Evolutionary conservation across 371 early-diverging fungal genomes (phyloP).

Genomic region (Zopfochytrium polystomum): DNA sequence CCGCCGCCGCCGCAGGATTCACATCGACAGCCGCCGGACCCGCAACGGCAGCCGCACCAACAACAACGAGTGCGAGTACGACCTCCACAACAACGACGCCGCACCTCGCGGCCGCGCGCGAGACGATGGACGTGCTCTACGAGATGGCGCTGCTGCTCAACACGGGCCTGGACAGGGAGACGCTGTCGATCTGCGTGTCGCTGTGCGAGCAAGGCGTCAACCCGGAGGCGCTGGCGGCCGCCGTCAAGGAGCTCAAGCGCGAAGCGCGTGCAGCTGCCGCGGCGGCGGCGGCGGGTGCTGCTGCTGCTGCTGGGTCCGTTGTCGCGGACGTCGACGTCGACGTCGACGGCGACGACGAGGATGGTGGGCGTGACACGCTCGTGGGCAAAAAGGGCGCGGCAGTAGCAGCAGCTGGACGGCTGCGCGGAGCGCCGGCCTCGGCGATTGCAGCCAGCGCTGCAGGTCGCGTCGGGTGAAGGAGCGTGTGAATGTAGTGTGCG

Average conservation of each 20-base stretch:
- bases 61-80: too few species aligned
- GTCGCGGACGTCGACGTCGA: background rate
- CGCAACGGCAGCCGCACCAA: too few species aligned
- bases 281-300: background rate
- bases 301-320: background rate
- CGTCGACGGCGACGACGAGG: background rate
- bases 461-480: too few species aligned
- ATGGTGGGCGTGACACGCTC: background rate
- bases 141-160: constrained; percentile 68
- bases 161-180: constrained; percentile 70
- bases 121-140: constrained; percentile 52
- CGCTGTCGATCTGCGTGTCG: constrained; percentile 66
- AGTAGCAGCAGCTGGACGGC: too few species aligned
- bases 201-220: constrained; percentile 75
- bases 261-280: constrained; percentile 25
- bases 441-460: too few species aligned
- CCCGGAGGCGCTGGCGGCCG: constrained; percentile 80
- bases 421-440: too few species aligned
- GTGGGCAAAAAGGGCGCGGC: too few species aligned
- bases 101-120: constrained; percentile 22
- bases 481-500: too few species aligned
- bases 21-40: too few species aligned
- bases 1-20: too few species aligned
- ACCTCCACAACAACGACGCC: background rate
- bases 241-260: constrained; percentile 65